Evolutionary conservation across 2,329 filamentous ascomycete genomes (phyloP).

Genomic region (Nemania serpens): DNA sequence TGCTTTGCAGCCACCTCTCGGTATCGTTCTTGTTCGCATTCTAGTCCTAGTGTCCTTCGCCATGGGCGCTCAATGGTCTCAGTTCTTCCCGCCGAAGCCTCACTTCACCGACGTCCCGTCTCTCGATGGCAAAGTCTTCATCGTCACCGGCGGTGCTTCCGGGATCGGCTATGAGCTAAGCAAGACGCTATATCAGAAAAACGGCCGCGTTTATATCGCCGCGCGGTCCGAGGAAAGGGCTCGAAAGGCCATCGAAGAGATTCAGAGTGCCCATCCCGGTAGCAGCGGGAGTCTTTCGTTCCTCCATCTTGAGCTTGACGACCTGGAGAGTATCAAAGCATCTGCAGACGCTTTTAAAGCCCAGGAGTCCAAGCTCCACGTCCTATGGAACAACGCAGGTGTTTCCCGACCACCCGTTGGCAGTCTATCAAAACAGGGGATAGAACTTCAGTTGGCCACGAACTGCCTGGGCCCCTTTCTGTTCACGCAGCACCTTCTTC

Average conservation of each 20-base stretch:
- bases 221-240: constrained; percentile 24
- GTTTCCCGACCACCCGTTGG: constrained; percentile 29
- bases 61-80: constrained; percentile 30
- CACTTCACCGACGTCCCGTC: constrained; percentile 24
- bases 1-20: no score
- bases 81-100: constrained; percentile 28
- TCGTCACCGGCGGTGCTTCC: constrained; percentile 33
- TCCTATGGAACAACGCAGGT: constrained; percentile 36
- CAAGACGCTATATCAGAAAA: constrained; percentile 24
- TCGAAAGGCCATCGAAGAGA: constrained; percentile 20
- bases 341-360: constrained; percentile 21
- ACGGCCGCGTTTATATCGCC: constrained; percentile 28
- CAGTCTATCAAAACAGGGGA: constrained; percentile 39
- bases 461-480: constrained; percentile 45
- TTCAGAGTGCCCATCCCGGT: background rate
- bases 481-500: constrained; percentile 43
- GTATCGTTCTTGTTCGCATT: no score
- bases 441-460: constrained; percentile 44
- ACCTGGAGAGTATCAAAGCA: constrained; percentile 25
- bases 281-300: constrained; percentile 20
- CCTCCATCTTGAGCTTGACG: constrained; percentile 28
- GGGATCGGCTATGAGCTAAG: constrained; percentile 31
- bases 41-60: no score
- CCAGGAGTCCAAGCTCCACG: constrained; percentile 24
- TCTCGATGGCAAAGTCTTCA: constrained; percentile 30